Conservation (phyloP, 441 rosid genomes). For the Euphorbia celastroides region DNA sequence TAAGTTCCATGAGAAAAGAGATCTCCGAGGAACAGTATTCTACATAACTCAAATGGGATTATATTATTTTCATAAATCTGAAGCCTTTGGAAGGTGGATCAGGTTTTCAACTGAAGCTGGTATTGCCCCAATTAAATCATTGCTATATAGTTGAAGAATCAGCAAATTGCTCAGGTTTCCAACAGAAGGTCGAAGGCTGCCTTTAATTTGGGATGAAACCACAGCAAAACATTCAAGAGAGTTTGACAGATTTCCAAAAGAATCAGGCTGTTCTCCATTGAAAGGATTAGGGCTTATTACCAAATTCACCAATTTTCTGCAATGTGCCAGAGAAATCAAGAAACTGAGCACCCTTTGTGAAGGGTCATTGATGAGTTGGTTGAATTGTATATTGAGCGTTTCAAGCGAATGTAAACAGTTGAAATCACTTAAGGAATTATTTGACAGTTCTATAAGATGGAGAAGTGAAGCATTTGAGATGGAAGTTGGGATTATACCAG, state of each 20-base stretch:
- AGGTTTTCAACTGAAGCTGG: conserved; percentile 7
- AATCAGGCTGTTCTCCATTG: conserved; percentile 6
- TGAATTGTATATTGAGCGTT: neutral
- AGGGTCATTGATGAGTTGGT: conserved; percentile 8
- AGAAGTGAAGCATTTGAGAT: no score
- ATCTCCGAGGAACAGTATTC: neutral
- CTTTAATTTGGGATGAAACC: neutral
- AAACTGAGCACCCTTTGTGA: conserved; percentile 7
- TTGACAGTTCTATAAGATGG: no score
- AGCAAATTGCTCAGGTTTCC: conserved; percentile 17
- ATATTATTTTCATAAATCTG: neutral
- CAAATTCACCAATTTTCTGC: neutral
- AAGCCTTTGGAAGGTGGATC: conserved; percentile 4
- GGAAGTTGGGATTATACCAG: neutral
- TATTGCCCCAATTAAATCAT: conserved; percentile 12
- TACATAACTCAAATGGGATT: conserved; percentile 14
- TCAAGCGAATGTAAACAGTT: conserved; percentile 9
- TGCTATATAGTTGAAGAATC: neutral
- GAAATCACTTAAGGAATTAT: conserved; percentile 12
- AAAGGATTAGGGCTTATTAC: conserved; percentile 4
- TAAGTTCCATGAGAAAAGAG: neutral
- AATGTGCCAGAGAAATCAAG: conserved; percentile 16
- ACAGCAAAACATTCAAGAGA: neutral
- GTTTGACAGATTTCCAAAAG: conserved; percentile 16
- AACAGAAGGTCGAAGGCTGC: conserved; percentile 13